phyloP scores from a whole-genome alignment of 257 asterid species.

The Scutellaria baicalensis region DNA sequence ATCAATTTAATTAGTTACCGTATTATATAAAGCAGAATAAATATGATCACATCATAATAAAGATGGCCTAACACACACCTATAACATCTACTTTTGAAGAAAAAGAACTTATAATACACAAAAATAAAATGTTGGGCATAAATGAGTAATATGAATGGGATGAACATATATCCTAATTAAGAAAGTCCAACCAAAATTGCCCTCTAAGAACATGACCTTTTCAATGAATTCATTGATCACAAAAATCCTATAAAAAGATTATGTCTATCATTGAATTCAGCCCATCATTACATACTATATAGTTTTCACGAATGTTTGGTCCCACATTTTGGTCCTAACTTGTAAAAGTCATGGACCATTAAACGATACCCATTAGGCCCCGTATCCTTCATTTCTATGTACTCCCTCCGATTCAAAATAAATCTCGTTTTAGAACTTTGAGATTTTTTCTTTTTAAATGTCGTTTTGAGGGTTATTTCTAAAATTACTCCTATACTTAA shows the following conservation, averaged over 20 bases:
- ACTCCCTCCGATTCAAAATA: too few species aligned
- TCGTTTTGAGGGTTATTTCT: too few species aligned
- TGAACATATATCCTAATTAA: background rate
- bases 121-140: background rate
- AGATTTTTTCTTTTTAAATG: too few species aligned
- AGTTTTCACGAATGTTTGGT: conserved; percentile 1
- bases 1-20: background rate
- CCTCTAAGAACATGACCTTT: conserved; percentile 9
- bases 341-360: conserved; percentile 28
- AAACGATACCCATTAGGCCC: conserved; percentile 16
- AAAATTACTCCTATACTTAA: too few species aligned
- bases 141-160: background rate
- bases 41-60: background rate
- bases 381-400: conserved; percentile 13
- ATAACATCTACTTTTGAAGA: background rate
- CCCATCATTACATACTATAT: conserved; percentile 14
- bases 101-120: background rate
- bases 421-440: too few species aligned
- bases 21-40: background rate
- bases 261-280: conserved; percentile 25
- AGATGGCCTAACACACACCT: background rate
- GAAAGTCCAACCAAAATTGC: background rate
- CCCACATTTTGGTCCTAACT: conserved; percentile 13
- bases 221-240: background rate
- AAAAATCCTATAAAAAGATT: background rate